Base-by-base conservation (phyloP, 768 basidiomycete genomes). In the Cyathus striatus region DNA sequence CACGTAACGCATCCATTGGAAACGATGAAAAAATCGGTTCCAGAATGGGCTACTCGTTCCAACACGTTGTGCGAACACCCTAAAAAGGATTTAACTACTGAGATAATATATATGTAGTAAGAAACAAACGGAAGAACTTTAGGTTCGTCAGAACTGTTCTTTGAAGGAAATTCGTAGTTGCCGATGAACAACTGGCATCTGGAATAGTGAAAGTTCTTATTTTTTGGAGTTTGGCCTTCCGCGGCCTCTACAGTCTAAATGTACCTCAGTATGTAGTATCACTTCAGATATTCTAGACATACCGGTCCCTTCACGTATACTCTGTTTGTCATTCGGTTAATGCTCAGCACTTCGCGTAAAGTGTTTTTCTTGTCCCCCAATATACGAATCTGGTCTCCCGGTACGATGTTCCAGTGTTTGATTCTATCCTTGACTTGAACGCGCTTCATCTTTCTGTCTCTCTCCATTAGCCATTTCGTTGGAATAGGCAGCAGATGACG, bases 391-490 rank as follows among this genome's bases (percentile, higher is more conserved):
- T 74, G 76, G 65, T 92, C 90, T 5, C 90, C 90, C 4, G 90
- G 87, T 24, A 89, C 83, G 47, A 92, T 76, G 56, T 91, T 92
- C 90, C 90, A 92, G 56, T 78, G 79, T 59, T 88, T 85, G 41
- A 92, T 85, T 37, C 90, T 73, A 53, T 89, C 83, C 44, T 72
- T 70, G 9, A 77, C 73, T 10, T 74, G 70, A 35, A 77, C 79
- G 40, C 71, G 68, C 53, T 73, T 69, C 41, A 61, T 40, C n/a
- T n/a, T n/a, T n/a, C n/a, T n/a, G n/a, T n/a, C n/a, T n/a, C n/a
- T n/a, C n/a, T n/a, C n/a, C n/a, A n/a, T n/a, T n/a, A n/a, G n/a
- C 71, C 73, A 78, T 48, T 66, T 63, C 46, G 75, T 74, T n/a
- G 83, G 81, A 36, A 83, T 68, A 43, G 75, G 72, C 20, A 75